Conservation (phyloP, 768 basidiomycete species). For the Naganishia randhawae region DNA sequence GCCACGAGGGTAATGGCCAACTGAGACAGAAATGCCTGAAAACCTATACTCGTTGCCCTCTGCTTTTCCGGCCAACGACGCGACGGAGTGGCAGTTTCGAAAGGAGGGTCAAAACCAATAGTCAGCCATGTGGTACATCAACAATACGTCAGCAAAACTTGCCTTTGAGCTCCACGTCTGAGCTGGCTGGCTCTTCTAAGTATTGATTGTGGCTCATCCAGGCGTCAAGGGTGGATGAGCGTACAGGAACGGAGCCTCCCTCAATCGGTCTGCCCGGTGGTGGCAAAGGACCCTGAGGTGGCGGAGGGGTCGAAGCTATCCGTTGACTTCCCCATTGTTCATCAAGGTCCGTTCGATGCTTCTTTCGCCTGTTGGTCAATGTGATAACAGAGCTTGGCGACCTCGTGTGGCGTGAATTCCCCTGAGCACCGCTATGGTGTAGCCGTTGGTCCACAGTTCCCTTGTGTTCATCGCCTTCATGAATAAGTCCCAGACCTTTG, state of each 20-base stretch:
- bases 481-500: neutral
- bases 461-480: neutral
- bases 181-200: neutral
- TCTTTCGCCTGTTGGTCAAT: neutral
- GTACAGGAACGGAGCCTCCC: neutral
- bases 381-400: neutral
- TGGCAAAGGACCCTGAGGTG: slow-evolving; percentile 17
- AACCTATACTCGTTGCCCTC: neutral
- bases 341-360: slow-evolving; percentile 11
- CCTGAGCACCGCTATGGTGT: neutral
- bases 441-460: neutral
- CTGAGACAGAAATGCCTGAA: neutral
- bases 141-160: neutral
- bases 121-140: neutral
- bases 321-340: neutral
- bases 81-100: no score
- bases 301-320: neutral
- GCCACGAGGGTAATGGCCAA: neutral
- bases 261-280: neutral
- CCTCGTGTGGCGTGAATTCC: neutral
- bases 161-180: neutral
- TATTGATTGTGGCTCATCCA: neutral
- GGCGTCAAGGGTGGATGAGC: neutral
- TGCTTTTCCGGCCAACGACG: neutral
- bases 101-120: neutral